Evolutionary conservation across 805 yeast genomes (phyloP), one percentile per base, ranked within the genome.

Genomic region (Isabelozyma rhagii): DNA sequence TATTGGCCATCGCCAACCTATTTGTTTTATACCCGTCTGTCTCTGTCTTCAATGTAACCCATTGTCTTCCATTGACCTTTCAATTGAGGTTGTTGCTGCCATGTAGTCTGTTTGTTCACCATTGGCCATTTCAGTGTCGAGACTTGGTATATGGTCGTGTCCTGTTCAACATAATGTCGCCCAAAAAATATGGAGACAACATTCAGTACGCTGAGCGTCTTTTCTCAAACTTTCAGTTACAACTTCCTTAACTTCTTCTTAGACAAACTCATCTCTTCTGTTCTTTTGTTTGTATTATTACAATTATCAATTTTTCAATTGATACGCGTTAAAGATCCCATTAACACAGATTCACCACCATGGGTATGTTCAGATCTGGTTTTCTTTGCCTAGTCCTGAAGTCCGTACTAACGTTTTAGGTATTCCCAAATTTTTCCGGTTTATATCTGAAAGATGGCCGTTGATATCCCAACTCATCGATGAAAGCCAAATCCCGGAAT

Each of bases 401-500:
- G 17, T 14, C 11, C 14, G 6, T 39, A 39, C 41, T 39, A 39
- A 39, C 44, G 21, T 21, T 21, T 45, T 51, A 66, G 98, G 98
- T 78, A 93, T 94, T 65, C 99, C 99, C 49, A 94, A 94, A 64
- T 94, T 93, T 67, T 94, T 90, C 69, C 83, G 97, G 71, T 93
- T 89, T 76, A 91, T 94, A 74, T 90, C 97, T 45, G 98, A 94
- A 74, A 84, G 99, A 83, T 94, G 98, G 97, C 99, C 99, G 31
- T 77, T 87, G 77, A 91, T 92, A 56, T 85, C 96, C 9, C 96
- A 91, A 68, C 74, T 84, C 61, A 84, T 93, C 55, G 74, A 68
- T 47, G 94, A 85, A 29, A 78, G 80, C 47, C 89, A 87, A 58
- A 82, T 92, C 51, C 96, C 97, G 3, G 97, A 92, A 67, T 94